A percentile compares a stretch with the other conserved stretches of the same genome.
phyloP scores from a whole-genome alignment of 306 rosid species.

The Dalbergia oliveri region DNA sequence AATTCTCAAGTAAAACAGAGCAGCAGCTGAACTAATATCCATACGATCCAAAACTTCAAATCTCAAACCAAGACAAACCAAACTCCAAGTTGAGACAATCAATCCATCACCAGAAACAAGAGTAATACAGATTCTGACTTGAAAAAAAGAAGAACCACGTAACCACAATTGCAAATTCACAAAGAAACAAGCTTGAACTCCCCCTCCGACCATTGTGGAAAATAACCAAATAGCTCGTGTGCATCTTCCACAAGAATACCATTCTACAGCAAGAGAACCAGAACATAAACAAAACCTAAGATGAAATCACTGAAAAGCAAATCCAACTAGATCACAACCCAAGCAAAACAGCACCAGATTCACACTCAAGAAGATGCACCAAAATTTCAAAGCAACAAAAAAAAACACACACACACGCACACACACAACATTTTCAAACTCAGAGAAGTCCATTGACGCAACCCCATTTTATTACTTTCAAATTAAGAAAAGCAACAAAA shows the following conservation, averaged over 20 bases:
- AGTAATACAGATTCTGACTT: background rate
- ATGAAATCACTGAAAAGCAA: background rate
- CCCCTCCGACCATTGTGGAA: background rate
- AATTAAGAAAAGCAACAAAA: too few relatives aligned
- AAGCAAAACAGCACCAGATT: background rate
- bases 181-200: background rate
- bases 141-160: background rate
- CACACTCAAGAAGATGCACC: background rate
- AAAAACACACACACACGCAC: too few relatives aligned
- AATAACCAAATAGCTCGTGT: background rate
- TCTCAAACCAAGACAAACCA: background rate
- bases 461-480: background rate
- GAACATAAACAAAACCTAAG: background rate
- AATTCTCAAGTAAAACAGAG: too few relatives aligned
- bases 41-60: background rate
- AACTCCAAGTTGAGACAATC: background rate
- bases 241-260: background rate
- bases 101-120: background rate
- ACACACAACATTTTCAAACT: background rate
- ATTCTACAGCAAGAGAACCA: background rate
- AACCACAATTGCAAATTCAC: background rate
- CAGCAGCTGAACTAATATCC: background rate
- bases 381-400: background rate
- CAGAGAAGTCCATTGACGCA: background rate
- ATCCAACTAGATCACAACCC: background rate